Base-by-base conservation (phyloP, 257 asterid species). In the Solanum chiquidenum region DNA sequence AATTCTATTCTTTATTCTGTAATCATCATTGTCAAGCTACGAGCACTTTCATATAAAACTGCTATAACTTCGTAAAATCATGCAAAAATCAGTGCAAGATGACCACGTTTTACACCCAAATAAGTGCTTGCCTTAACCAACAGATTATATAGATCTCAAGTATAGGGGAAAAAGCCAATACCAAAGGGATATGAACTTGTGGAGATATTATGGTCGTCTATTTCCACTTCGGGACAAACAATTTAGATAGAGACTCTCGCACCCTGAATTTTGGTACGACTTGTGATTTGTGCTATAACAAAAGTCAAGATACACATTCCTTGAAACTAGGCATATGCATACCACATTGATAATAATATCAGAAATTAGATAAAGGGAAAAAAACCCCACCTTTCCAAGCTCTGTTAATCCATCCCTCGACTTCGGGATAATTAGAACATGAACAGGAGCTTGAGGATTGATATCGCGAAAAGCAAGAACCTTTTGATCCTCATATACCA, bases 391-490 rank as follows among this genome's bases (percentile, higher is more conserved):
- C 98, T 93, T 95, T 88, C 98, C 93, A 27, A 97, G 98, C 87
- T 93, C 85, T 76, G 99, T 95, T 90, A 97, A 90, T 49, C 98
- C 98, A 89, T 97, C 98, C 88, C 98, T 92, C 31, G 84, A 90
- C 92, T 97, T 97, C 72, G 98, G 99, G 91, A 97, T 94, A 89
- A 97, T 89, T 40, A 97, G 88, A 87, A 97, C 96, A 91, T 97
- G 99, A 89, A 95, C 96, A 23, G 99, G 98, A 86, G 99, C 99
- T 91, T 97, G 98, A 13, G 99, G 98, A 87, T 88, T 94, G 82
- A 95, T 91, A 89, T 97, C 99, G 62, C 98, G 96, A 85, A 97
- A 95, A 83, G 98, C 99, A 88, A 97, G 96, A 76, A 97, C 99
- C 14, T 91, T 88, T 33, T 95, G 98, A 90, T 97, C 99, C 92